Base-by-base conservation (phyloP, 768 basidiomycete genomes). In the Tulasnella sp. region DNA sequence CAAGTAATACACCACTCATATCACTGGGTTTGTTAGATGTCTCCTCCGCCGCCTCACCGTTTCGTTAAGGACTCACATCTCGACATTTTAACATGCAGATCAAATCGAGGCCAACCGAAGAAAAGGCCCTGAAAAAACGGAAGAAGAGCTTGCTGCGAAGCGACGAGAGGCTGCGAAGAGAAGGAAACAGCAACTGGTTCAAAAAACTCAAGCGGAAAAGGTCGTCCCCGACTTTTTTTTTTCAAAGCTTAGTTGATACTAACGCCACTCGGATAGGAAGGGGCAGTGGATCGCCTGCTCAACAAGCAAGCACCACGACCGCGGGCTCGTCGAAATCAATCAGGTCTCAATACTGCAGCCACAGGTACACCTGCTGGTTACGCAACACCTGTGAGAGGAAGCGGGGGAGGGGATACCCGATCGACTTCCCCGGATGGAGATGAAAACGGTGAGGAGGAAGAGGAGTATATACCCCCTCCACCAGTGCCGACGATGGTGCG, bases 261-360 rank as follows among this genome's bases (percentile, higher is more conserved):
- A 17, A 38, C 37, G 31, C 19, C 49, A 14, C 37, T 19, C 11
- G 22, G 36, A 49, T 52, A 76, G 75, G 67, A 71, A 45, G 75
- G 69, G 29, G 75, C 75, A 5, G 75, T 76, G 5, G 75, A 76
- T 70, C 75, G 75, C 29, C 36, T 76, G 34, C 75, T 76, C 67
- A 76, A 76, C 67, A 76, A 76, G 67, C 75, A 76, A 76, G 75
- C 75, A 22, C 75, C 75, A n/a, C 75, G 75, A 15, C 75, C 75
- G n/a, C 75, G 75, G 31, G 67, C 40, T 17, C 69, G 40, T n/a
- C 64, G 75, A n/a, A 68, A 42, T 17, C 67, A 69, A 39, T 39
- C 74, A 11, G 67, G 39, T 52, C 45, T 54, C 39, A 52, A 52
- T n/a, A 72, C 71, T 1, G 58, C 29, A 31, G 69, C 69, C 3